A percentile compares a stretch with the other conserved stretches of the same genome.
Evolutionary conservation across 176 grass and related monocot species (phyloP).

Genomic region (Microstegium vimineum): DNA sequence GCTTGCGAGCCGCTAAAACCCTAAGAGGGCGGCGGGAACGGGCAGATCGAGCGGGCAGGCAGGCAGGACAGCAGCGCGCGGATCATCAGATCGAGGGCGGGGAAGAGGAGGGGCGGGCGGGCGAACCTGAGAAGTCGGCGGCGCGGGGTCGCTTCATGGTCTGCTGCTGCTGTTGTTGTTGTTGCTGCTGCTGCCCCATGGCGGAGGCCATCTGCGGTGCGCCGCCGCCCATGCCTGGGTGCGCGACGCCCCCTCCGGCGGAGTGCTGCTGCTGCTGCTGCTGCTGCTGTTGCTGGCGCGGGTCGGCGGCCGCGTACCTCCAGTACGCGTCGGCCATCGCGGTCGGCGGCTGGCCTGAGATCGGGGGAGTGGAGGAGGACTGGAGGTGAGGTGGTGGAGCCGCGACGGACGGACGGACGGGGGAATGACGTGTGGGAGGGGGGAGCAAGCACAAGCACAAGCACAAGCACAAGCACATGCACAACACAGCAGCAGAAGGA

Average conservation of each 20-base stretch:
- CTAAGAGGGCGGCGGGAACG: background rate
- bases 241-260: background rate
- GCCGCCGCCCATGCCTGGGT: background rate
- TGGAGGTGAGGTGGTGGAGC: background rate
- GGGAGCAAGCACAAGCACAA: too few relatives aligned
- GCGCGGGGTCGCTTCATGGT: conserved; percentile 53
- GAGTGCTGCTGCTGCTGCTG: conserved; percentile 21
- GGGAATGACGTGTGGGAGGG: background rate
- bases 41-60: background rate
- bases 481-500: too few relatives aligned
- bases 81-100: background rate
- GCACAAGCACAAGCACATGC: too few relatives aligned
- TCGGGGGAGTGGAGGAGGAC: too few relatives aligned
- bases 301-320: conserved; percentile 52
- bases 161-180: conserved; percentile 26
- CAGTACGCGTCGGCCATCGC: conserved; percentile 68
- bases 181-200: background rate
- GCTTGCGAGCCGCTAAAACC: conserved; percentile 22
- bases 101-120: background rate
- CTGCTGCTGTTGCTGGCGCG: conserved; percentile 38
- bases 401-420: background rate
- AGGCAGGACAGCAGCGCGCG: background rate
- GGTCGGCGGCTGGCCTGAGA: background rate
- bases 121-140: conserved; percentile 50
- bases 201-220: background rate